Evolutionary conservation across 441 rosid species (phyloP), one percentile per base, ranked within the genome.

Genomic region (Erodium trifolium): DNA sequence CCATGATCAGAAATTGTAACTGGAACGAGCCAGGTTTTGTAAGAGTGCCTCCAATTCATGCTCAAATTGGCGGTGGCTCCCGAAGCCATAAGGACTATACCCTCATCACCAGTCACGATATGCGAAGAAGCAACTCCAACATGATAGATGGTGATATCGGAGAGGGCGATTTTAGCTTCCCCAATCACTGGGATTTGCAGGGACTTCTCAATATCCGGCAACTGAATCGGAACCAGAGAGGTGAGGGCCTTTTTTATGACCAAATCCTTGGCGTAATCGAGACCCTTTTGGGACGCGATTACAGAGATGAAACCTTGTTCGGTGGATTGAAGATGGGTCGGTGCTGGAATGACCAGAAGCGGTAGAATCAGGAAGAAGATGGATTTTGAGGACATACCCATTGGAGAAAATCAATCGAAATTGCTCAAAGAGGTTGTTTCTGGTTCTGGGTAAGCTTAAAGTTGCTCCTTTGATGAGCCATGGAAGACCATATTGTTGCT

Each of bases 41-140:
- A 87, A 71, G 88, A 76, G 73, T 92, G 88, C 68, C 71, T 76
- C 98, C 98, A 92, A 5, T 81, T 84, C 94, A 89, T 81, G 71
- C 80, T 82, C 79, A 88, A 77, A 79, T 86, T 71, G 7, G 93
- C 94, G 2, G 85, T 81, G 16, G 91, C 88, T 18, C 83, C 89
- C 0, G 84, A 81, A 75, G 82, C 88, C 76, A 84, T 76, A 14
- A 92, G 66, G 34, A 75, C 41, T 34, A 92, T 67, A 34, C 91
- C 92, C 29, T 31, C 77, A 3, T 76, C 82, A 27, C 88, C 84
- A 0, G 89, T 82, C 75, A 76, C 69, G 71, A 85, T 83, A 55
- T 45, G 63, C 5, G 97, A 87, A 51, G 86, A 77, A 77, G 71
- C 71, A 34, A 92, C 51, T 57, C 75, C 70, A 9, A 83, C 86